Evolutionary conservation across 768 basidiomycete genomes (phyloP), one percentile per base, ranked within the genome.

Genomic region (Kwoniella pini): DNA sequence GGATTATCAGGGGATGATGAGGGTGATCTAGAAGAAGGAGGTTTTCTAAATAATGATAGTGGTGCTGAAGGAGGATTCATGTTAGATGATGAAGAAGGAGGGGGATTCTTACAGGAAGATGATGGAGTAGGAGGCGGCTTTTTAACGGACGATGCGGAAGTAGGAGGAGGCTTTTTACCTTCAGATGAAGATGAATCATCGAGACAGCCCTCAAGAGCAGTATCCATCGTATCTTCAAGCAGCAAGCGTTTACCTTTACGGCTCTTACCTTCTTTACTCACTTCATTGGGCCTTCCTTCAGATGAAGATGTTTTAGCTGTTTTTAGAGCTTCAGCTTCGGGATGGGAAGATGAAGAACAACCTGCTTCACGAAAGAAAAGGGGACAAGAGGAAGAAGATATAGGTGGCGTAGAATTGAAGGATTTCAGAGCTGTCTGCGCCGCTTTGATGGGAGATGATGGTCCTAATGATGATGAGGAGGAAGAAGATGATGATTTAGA

Each of bases 361-460:
- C 27, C 38, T 17, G 19, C 55, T 15, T 26, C 22, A 2, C 50
- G 42, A n/a, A 44, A 27, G 30, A 49, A 51, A 33, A 43, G 28
- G 48, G 45, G 57, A 30, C 6, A 19, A 22, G 31, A 31, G 11
- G 45, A 46, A 10, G 53, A 48, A 17, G 63, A 69, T 3, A 54
- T 58, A 38, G 56, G 38, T 5, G 73, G 70, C 9, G 73, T 75
- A 15, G 64, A 64, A 30, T 17, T 56, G 52, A 73, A 72, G 30
- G 77, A 78, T 51, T 78, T 78, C 45, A 42, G 75, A 46, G 74
- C 75, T 27, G 77, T 78, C 5, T 75, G 71, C 44, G 77, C 73
- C 9, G 77, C 75, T 26, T 46, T 78, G 27, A 75, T 78, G 77
- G 65, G 48, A 36, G 33, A 36, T 15, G 33, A 36, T 36, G 33